Conservation (phyloP, 495 filamentous ascomycete genomes). For the Penicillium nucicola region DNA sequence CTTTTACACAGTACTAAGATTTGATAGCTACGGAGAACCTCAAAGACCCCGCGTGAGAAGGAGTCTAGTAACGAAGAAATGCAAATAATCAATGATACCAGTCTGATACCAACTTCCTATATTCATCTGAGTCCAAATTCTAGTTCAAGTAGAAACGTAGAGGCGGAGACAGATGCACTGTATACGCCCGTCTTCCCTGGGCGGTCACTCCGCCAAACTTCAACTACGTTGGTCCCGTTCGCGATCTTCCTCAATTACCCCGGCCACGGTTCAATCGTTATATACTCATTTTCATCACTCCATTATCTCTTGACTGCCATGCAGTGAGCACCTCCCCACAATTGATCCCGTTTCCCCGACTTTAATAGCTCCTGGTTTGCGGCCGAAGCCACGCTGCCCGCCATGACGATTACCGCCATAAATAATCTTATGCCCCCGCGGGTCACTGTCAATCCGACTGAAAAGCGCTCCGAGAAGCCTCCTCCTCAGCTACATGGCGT, state of each 20-base stretch:
- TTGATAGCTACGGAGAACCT: slow-evolving; percentile 75
- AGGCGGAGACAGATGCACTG: background rate
- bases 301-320: slow-evolving; percentile 17
- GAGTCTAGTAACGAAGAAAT: slow-evolving; percentile 11
- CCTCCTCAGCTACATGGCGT: slow-evolving; percentile 50
- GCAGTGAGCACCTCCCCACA: slow-evolving; percentile 22
- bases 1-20: background rate
- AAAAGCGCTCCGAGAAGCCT: slow-evolving; percentile 43
- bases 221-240: slow-evolving; percentile 6
- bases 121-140: background rate
- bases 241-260: slow-evolving; percentile 2
- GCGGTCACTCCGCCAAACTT: slow-evolving; percentile 13
- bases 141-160: background rate
- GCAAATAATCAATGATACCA: slow-evolving; percentile 6
- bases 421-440: slow-evolving; percentile 39
- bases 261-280: background rate
- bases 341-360: slow-evolving; percentile 5
- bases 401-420: slow-evolving; percentile 50
- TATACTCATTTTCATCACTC: background rate
- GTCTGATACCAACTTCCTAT: background rate
- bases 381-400: slow-evolving; percentile 21
- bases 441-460: slow-evolving; percentile 26
- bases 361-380: slow-evolving; percentile 29
- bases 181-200: slow-evolving; percentile 5
- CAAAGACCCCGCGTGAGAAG: slow-evolving; percentile 59